Evolutionary conservation across 768 basidiomycete genomes (phyloP).

Genomic region (Pleurotus tuber-regium): DNA sequence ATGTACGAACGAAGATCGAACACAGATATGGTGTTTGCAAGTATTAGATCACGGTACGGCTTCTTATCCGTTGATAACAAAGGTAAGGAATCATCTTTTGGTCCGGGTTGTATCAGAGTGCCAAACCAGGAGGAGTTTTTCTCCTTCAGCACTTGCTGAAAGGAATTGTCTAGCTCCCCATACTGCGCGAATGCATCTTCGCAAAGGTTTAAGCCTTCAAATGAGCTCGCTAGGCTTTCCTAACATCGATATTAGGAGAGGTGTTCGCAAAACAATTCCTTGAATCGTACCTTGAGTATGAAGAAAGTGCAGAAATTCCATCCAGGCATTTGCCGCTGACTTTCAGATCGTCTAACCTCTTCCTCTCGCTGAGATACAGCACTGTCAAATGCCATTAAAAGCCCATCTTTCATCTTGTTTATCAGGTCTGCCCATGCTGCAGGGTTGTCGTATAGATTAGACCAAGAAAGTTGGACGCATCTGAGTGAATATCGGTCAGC

Average conservation of each 20-base stretch:
- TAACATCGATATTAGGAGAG: constrained; percentile 25
- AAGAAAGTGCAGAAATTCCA: constrained; percentile 99
- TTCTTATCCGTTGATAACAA: constrained; percentile 79
- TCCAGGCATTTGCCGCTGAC: constrained; percentile 88
- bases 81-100: constrained; percentile 77
- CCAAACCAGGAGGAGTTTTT: constrained; percentile 93
- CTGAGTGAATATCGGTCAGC: constrained; percentile 36
- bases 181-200: constrained; percentile 91
- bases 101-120: constrained; percentile 65
- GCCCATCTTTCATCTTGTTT: constrained; percentile 85
- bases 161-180: constrained; percentile 86
- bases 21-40: constrained; percentile 86
- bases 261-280: constrained; percentile 3
- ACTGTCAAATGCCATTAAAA: constrained; percentile 81
- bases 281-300: constrained; percentile 72
- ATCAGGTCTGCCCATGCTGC: constrained; percentile 85
- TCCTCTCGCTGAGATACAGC: constrained; percentile 82
- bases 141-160: constrained; percentile 71
- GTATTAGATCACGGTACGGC: constrained; percentile 85
- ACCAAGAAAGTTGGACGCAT: constrained; percentile 82
- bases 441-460: constrained; percentile 65
- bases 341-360: constrained; percentile 86
- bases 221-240: constrained; percentile 93
- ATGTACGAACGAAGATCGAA: constrained; percentile 94
- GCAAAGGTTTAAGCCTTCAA: constrained; percentile 83